Evolutionary conservation across 148 eudicot species (phyloP), one percentile per base, ranked within the genome.

Genomic region (Vaccinium vitisidaea): DNA sequence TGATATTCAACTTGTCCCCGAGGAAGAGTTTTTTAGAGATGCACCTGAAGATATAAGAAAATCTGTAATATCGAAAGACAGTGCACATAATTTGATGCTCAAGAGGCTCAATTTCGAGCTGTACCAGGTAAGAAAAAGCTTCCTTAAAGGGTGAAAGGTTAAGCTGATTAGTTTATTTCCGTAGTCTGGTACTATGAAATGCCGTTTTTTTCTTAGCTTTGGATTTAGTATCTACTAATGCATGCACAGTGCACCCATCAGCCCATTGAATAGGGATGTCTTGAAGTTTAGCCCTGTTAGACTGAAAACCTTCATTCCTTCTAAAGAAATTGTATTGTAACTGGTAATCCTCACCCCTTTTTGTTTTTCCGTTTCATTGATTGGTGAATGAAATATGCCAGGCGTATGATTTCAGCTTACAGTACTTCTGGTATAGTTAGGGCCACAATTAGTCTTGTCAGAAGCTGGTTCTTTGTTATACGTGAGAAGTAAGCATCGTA

Each of bases 91-190:
- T 85, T 83, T 95, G 90, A 94, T 97, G 98, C 94, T 97, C 53
- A 94, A 94, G 88, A 91, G 98, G 89, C 98, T 97, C 48, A 97
- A 95, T 83, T 97, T 89, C 83, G 98, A 97, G 92, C 90, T 97
- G 61, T 89, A 84, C 88, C 99, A 97, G 98, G 98, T 92, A 89
- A 83, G 53, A 46, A 80, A 80, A 55, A 80, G 19, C 10, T 59
- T 9, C 73, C 65, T 18, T 27, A 80, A 55, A 80, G 73, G n/a
- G 8, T 21, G 73, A 5, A 56, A 80, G 39, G 70, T 58, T 32
- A 27, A 43, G 78, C 10, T 6, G 19, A 50, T 13, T 48, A 1
- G 46, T 55, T 36, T 80, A n/a, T 8, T 80, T 55, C 65, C 36
- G 3, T 14, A 27, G 61, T 54, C n/a, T 54, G 55, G 19, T 19